phyloP scores from a whole-genome alignment of 257 asterid genomes.

The Jacaranda mimosifolia region DNA sequence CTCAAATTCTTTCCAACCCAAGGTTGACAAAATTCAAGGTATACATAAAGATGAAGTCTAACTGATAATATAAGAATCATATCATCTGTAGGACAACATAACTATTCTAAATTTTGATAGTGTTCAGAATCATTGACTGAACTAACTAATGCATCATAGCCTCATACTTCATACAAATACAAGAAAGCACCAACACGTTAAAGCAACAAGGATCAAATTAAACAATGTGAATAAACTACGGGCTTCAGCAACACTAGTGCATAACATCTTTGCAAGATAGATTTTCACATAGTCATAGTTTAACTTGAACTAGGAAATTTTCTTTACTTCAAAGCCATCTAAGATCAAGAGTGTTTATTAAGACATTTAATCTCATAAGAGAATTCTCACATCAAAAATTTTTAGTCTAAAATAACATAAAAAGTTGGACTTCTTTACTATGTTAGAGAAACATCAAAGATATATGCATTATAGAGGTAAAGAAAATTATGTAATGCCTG shows the following conservation, averaged over 20 bases:
- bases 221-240: background rate
- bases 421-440: background rate
- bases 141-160: background rate
- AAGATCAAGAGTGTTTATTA: background rate
- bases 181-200: conserved; percentile 12
- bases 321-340: conserved; percentile 12
- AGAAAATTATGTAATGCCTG: conserved; percentile 59
- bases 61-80: conserved; percentile 11
- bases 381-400: background rate
- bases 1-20: conserved; percentile 8
- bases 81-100: background rate
- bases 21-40: background rate
- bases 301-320: conserved; percentile 11
- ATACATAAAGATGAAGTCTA: conserved; percentile 3
- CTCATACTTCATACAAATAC: background rate
- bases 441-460: conserved; percentile 21
- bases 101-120: background rate
- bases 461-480: conserved; percentile 24
- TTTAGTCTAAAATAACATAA: conserved; percentile 15
- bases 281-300: too few relatives aligned
- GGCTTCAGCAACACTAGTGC: conserved; percentile 14
- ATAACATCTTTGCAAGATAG: background rate
- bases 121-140: background rate
- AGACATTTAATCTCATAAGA: too few relatives aligned
- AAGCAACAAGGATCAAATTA: conserved; percentile 28